Conservation (phyloP, 1,284 basidiomycete species). For the Ustilago hordei region DNA sequence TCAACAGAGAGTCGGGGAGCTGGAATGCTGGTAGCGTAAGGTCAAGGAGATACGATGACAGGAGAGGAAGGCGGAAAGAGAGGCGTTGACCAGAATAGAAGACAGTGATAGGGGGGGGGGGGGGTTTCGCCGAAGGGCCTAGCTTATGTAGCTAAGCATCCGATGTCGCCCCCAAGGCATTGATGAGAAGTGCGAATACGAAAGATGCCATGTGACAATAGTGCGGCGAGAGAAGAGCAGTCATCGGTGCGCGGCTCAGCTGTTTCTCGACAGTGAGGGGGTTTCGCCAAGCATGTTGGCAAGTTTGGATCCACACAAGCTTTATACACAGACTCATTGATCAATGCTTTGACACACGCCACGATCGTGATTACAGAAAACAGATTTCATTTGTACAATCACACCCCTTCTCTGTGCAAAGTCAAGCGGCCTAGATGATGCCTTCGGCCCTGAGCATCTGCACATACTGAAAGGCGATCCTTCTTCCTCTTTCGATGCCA, state of each 20-base stretch:
- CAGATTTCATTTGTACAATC: not conserved
- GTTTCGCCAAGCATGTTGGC: not conserved
- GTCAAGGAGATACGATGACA: no score
- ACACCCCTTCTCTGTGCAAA: not conserved
- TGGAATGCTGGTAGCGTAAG: no score
- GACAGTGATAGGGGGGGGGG: no score
- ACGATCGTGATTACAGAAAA: not conserved
- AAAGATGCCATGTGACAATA: no score
- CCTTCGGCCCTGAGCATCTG: conserved; percentile 52
- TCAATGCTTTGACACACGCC: conserved; percentile 2
- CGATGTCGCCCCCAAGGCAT: no score
- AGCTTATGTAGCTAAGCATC: no score
- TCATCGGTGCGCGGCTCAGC: not conserved
- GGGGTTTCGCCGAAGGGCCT: no score
- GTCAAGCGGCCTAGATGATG: conserved; percentile 29
- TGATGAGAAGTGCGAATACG: no score
- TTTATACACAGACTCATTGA: not conserved
- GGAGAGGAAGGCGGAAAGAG: no score
- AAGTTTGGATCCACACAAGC: not conserved
- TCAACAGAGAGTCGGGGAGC: no score
- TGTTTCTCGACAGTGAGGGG: not conserved
- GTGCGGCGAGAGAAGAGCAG: no score
- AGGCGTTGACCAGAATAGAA: no score
- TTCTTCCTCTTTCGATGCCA: conserved; percentile 41
- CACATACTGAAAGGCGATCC: conserved; percentile 50